Conservation (phyloP, 1,284 basidiomycete species). For the Moniliophthora roreri region DNA sequence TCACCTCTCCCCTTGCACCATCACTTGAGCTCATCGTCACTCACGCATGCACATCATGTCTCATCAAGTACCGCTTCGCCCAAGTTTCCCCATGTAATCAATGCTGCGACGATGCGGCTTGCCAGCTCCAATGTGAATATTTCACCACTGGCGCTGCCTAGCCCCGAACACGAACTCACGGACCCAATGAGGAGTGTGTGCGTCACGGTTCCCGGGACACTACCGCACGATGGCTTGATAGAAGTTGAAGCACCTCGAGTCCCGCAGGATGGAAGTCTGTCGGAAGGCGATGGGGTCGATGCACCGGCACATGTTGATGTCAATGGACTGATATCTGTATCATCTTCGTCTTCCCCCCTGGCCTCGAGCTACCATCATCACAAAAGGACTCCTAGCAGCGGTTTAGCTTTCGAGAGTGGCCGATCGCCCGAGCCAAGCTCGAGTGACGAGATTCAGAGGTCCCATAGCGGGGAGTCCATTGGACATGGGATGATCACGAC, state of each 20-base stretch:
- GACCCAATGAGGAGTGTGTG: slow-evolving; percentile 79
- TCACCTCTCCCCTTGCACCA: background rate
- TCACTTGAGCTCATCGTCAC: background rate
- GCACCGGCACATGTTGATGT: background rate
- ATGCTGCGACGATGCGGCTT: slow-evolving; percentile 81
- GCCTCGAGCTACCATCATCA: background rate
- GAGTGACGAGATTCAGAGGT: background rate
- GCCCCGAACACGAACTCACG: slow-evolving; percentile 83
- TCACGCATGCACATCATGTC: background rate
- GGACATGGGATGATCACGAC: slow-evolving; percentile 9
- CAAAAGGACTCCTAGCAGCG: slow-evolving; percentile 5
- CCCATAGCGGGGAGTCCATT: slow-evolving; percentile 1
- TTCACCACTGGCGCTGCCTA: slow-evolving; percentile 79
- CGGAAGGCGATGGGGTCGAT: background rate
- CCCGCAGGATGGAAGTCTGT: slow-evolving; percentile 5
- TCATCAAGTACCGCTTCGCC: slow-evolving; percentile 1
- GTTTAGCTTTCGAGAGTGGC: slow-evolving; percentile 1
- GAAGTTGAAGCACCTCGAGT: background rate
- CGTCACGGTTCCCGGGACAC: slow-evolving; percentile 66
- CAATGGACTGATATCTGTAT: background rate
- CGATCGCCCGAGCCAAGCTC: background rate
- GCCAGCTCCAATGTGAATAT: slow-evolving; percentile 74
- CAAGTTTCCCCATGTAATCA: slow-evolving; percentile 12
- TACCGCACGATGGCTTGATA: slow-evolving; percentile 28
- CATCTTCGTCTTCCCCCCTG: background rate